Evolutionary conservation across 441 rosid genomes (phyloP).

Genomic region (Arabidopsis lyrata): DNA sequence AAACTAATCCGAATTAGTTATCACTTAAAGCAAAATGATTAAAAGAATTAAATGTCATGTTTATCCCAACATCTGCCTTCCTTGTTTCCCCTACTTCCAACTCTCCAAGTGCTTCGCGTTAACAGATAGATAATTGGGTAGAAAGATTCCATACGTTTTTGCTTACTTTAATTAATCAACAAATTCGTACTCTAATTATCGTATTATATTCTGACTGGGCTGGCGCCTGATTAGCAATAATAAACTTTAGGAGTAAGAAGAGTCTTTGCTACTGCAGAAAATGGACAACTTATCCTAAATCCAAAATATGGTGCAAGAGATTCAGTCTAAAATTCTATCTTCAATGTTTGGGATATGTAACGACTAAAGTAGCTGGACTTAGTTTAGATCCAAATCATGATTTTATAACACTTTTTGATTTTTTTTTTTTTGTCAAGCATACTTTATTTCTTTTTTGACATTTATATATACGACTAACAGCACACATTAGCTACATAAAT

Average conservation of each 20-base stretch:
- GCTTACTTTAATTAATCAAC: constrained; percentile 25
- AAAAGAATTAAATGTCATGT: constrained; percentile 45
- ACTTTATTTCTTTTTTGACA: not conserved
- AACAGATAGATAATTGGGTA: constrained; percentile 36
- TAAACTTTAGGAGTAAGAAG: not conserved
- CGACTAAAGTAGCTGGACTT: not conserved
- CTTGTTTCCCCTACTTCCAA: constrained; percentile 49
- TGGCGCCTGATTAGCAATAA: constrained; percentile 27
- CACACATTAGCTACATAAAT: too few species aligned
- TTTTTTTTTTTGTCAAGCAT: too few species aligned
- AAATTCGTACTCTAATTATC: constrained; percentile 3
- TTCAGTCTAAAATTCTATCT: not conserved
- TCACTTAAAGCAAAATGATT: constrained; percentile 34
- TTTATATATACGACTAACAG: not conserved
- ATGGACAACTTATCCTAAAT: not conserved
- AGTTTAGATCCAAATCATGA: not conserved
- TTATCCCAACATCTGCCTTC: constrained; percentile 48
- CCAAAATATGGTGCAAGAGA: not conserved
- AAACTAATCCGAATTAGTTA: constrained; percentile 34
- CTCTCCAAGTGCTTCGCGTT: constrained; percentile 43
- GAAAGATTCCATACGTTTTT: constrained; percentile 49
- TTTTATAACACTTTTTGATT: not conserved
- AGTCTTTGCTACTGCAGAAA: not conserved
- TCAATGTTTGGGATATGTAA: not conserved
- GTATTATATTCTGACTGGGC: constrained; percentile 15